Evolutionary conservation across 78 protist genomes (phyloP).

Genomic region (Dictyostelium capitatum): DNA sequence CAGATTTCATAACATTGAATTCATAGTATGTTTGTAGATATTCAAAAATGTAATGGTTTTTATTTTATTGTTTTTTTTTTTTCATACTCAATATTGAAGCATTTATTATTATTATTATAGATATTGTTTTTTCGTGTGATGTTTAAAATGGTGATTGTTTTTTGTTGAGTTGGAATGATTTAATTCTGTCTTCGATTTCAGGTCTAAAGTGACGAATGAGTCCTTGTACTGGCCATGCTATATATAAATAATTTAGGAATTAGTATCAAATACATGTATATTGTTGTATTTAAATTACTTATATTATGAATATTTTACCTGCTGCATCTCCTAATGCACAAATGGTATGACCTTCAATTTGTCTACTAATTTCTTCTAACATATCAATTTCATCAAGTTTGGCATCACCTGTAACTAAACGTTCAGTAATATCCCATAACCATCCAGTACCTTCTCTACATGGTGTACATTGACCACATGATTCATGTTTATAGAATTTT

Average conservation of each 20-base stretch:
- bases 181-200: conserved; percentile 94
- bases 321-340: conserved; percentile 99
- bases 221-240: conserved; percentile 98
- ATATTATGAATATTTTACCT: no score
- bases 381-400: conserved; percentile 95
- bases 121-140: no score
- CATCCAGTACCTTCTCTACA: conserved; percentile 97
- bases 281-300: background rate
- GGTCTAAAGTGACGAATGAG: conserved; percentile 97
- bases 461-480: conserved; percentile 99
- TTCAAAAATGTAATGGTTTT: no score
- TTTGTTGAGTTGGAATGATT: conserved; percentile 23
- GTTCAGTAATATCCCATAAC: conserved; percentile 89
- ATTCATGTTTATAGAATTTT: conserved; percentile 97
- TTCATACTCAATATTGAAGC: no score
- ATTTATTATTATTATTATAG: no score
- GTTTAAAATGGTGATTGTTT: conserved; percentile 79
- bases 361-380: conserved; percentile 90
- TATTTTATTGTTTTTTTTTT: no score
- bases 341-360: conserved; percentile 99
- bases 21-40: no score
- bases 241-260: no score
- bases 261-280: background rate
- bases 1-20: no score
- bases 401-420: conserved; percentile 96